Evolutionary conservation across 2,329 filamentous ascomycete genomes (phyloP), one percentile per base, ranked within the genome.

Genomic region (Periconia sp.): DNA sequence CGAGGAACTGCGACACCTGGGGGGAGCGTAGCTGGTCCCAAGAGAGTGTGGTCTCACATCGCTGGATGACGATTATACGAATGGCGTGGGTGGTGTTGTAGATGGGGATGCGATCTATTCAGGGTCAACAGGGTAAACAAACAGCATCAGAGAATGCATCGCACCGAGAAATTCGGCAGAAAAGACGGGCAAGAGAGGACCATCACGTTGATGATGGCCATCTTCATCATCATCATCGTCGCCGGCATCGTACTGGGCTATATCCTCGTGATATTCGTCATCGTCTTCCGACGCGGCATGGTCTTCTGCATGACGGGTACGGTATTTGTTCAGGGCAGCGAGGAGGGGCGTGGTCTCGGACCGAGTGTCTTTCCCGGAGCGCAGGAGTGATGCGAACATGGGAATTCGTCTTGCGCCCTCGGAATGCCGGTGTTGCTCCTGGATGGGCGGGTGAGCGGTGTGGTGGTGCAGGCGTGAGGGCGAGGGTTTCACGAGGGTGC

Each of bases 21-120:
- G 92, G 92, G n/a, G 91, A 95, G 52, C 92, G 84, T 50, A 97
- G 78, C 69, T 97, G 92, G 53, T 97, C 92, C 92, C 92, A 97
- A 12, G 90, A 87, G 36, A 97, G 75, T 0, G 90, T 92, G 2
- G 92, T 96, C 74, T 97, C 92, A 70, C 90, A 95, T 64, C 88
- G 85, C 46, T 89, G 80, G 54, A 89, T 82, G 47, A 97, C 85
- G 43, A 96, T 80, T 39, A 91, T 84, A 54, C 92, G 88, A 51
- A 96, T 92, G 22, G 89, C 84, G 71, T 96, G 92, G 19, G 92
- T 95, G 55, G 95, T 84, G 69, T 85, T 88, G 76, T 96, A 96
- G 44, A 96, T 84, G 15, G 92, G 92, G 5, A 96, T 79, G 8
- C 87, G 81, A 73, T 96, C 92, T 92, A 36, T n/a, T 9, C 24